A percentile compares a stretch with the other conserved stretches of the same genome.
phyloP scores from a whole-genome alignment of 768 basidiomycete genomes.

The Cubamyces sp. region DNA sequence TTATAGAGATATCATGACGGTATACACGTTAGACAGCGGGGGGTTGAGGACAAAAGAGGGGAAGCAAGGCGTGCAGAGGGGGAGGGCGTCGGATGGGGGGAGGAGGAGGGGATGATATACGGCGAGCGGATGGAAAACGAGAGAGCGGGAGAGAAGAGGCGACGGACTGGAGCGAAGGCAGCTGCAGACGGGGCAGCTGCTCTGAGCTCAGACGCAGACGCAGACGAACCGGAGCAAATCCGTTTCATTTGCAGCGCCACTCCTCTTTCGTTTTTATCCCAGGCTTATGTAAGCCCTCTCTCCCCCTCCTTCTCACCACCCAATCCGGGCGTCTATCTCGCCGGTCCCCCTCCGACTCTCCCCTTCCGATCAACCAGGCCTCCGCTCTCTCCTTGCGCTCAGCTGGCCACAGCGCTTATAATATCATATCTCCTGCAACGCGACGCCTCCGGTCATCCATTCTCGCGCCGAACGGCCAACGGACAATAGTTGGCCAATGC shows the following conservation, averaged over 20 bases:
- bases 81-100: slow-evolving; percentile 9
- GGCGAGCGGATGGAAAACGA: not conserved
- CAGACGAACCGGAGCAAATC: slow-evolving; percentile 30
- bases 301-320: not conserved
- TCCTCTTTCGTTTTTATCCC: slow-evolving; percentile 25
- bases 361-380: not conserved
- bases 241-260: slow-evolving; percentile 27
- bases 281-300: slow-evolving; percentile 25
- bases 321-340: slow-evolving; percentile 5
- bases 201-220: not conserved
- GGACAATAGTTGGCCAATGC: slow-evolving; percentile 10
- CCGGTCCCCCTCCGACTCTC: slow-evolving; percentile 6
- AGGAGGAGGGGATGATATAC: not conserved
- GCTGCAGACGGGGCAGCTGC: slow-evolving; percentile 11
- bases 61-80: slow-evolving; percentile 29
- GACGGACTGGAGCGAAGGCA: slow-evolving; percentile 17
- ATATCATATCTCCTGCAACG: no score
- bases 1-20: slow-evolving; percentile 45
- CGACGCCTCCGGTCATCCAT: no score
- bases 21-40: slow-evolving; percentile 33
- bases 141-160: slow-evolving; percentile 21
- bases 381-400: no score
- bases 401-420: no score
- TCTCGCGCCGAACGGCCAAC: no score
- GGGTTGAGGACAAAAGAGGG: slow-evolving; percentile 17